Evolutionary conservation across 371 early-diverging fungal genomes (phyloP), one percentile per base, ranked within the genome.

Genomic region (Mortierella sp.): DNA sequence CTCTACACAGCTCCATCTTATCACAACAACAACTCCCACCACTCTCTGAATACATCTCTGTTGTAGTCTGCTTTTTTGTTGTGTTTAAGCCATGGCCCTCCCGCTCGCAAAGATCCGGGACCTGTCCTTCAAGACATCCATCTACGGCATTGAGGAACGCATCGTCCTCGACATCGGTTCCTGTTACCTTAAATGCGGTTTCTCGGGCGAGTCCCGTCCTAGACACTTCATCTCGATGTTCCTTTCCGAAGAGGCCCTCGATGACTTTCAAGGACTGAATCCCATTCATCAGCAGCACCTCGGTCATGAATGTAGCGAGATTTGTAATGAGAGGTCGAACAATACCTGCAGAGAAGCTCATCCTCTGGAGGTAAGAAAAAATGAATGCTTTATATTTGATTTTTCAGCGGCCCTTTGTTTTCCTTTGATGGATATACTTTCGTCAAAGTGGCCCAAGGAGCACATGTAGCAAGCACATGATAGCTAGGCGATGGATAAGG

Each of bases 81-180:
- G 9, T 44, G n/a, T n/a, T n/a, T 34, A 34, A 1, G 37, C 37
- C 37, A 34, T 34, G 37, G 17, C 76, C 7, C 65, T 76, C 21
- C 76, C 78, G 5, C 27, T 76, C 23, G 34, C 78, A 28, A 76
- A 65, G 62, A 64, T 76, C 53, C 70, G 70, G 39, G 70, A 76
- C 43, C 50, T 76, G 32, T 76, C 78, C 12, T 76, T 76, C 63
- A 76, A 70, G 64, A 70, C 78, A 26, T 64, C 65, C 54, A 88
- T 90, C 50, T 91, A 90, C 64, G 83, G 84, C 27, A 86, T 90
- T 32, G 95, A 94, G 79, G 95, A 95, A 63, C 86, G 93, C 28
- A 88, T 96, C 28, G 92, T 97, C 9, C 84, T 97, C 15, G 95
- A 96, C 73, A 83, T 97, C 61, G 95, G 96, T 11, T 88, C 93